Base-by-base conservation (phyloP, 331 rosid genomes). In the Ulmus americana region DNA sequence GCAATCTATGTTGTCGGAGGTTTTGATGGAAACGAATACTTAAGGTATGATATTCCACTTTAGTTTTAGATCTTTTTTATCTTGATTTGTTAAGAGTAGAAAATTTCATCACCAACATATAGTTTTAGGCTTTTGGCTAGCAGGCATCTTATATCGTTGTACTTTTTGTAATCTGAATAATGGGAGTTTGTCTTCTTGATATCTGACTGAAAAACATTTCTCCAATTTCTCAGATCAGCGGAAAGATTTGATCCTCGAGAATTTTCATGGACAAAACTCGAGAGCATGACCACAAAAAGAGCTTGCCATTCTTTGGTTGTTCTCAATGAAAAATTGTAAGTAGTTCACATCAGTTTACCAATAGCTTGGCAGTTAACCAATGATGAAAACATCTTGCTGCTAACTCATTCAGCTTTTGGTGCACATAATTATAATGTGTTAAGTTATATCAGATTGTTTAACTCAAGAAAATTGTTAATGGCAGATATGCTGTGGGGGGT, bases 401-500 rank as follows among this genome's bases (percentile, higher is more conserved):
- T 28, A 28, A 28, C 4, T 28, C 35, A 28, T 28, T 28, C 4
- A 28, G 35, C 35, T 2, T 28, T 28, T 28, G 35, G 35, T 28
- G 35, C 35, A 28, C 35, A 28, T 28, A 28, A 28, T 28, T 2
- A 28, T 28, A 28, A 0, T 28, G 35, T 28, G 35, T 28, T 28
- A 28, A 28, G 35, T 28, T 1, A 28, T 28, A 28, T 28, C 35
- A 28, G 4, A 28, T 28, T 28, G 35, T 28, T 28, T 28, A 28
- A 28, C 35, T 28, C 4, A 28, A 28, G 35, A 28, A 56, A 56
- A 3, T 43, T 22, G 10, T 61, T 10, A 5, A 52, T 44, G 11
- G 14, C 72, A 79, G 87, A 71, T 79, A 74, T 79, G 85, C 65
- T 15, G 38, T 80, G 6, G 83, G 83, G n/a, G 82, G 87, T 5